Base-by-base conservation (phyloP, 148 eudicot genomes). In the Camellia japonica region DNA sequence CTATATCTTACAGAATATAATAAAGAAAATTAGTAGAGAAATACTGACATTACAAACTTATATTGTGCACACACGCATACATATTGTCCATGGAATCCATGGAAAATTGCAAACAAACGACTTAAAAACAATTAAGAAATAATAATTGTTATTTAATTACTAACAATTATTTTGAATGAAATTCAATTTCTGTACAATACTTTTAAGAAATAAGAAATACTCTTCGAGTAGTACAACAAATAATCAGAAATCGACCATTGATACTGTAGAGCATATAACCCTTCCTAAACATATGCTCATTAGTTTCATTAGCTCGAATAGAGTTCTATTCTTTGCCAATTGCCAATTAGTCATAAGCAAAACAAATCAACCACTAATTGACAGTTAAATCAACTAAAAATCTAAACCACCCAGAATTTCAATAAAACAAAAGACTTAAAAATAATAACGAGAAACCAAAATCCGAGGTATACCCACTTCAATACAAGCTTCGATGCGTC, bases 401-500 rank as follows among this genome's bases (percentile, higher is more conserved):
- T 0, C 61, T 30, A 51, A 23, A 43, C 46, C 49, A 44, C 69
- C 5, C 12, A 47, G 16, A 38, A 46, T 47, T 63, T 2, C 20
- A 18, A 60, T 30, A 44, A 71, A 55, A 3, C 8, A 60, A 59
- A 15, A 14, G 44, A 52, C 11, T 2, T 61, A 43, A 16, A 30
- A 75, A 51, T 20, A 47, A 4, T 4, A 77, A 38, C 23, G 38
- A 47, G 2, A 46, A 64, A 75, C 7, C n/a, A 38, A 71, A 79
- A 3, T 61, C 8, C 7, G 10, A 3, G 13, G 8, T 3, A 52
- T 55, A 80, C 16, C 70, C 67, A 43, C 19, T 80, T 75, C 46
- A 55, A 56, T 11, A 80, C 69, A 75, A 46, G 16, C 3, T 56
- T 73, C 30, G 76, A 76, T 15, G 18, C 54, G 64, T 42, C 19